Base-by-base conservation (phyloP, 2,329 filamentous ascomycete genomes). In the Fusarium anguioides region DNA sequence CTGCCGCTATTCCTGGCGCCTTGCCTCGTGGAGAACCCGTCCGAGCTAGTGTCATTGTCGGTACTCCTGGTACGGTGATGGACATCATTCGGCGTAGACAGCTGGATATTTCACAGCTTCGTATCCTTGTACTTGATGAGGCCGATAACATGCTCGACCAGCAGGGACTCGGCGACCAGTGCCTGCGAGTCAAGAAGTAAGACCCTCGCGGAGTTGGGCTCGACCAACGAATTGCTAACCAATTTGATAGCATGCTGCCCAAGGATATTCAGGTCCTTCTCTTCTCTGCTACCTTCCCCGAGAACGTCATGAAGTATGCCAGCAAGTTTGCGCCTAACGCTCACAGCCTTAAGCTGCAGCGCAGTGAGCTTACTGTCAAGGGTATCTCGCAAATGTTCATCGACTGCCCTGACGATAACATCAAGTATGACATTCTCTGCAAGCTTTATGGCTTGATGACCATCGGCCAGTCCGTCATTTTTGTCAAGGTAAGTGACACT, bases 81-180 rank as follows among this genome's bases (percentile, higher is more conserved):
- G 96, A 98, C 75, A 84, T 96, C 72, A 90, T 97, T 73, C 90
- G 90, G 74, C 89, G 90, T 72, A 86, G 89, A 69, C 86, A 92
- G 74, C 86, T 99, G 67, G 88, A 97, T 71, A 80, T 88, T 1
- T 87, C 85, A 18, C 81, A 89, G 58, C 83, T 99, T 70, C 92
- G 89, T 78, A 87, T 97, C 10, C 86, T 99, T 63, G 95, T 97
- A 55, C 86, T 99, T 51, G 96, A 99, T 75, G 96, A 99, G 82
- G 96, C 96, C 57, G 96, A 99, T 81, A 98, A 97, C 81, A 99
- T 99, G 96, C 83, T 99, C 61, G 96, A 98, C 75, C 91, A 95
- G 79, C 93, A 97, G 80, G 95, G 96, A 49, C 84, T 99, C 54
- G 96, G 96, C 50, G 96, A 98, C 60, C 96, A 99, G 81, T 98